Evolutionary conservation across 495 filamentous ascomycete genomes (phyloP), one percentile per base, ranked within the genome.

Genomic region (Neurospora terricola): DNA sequence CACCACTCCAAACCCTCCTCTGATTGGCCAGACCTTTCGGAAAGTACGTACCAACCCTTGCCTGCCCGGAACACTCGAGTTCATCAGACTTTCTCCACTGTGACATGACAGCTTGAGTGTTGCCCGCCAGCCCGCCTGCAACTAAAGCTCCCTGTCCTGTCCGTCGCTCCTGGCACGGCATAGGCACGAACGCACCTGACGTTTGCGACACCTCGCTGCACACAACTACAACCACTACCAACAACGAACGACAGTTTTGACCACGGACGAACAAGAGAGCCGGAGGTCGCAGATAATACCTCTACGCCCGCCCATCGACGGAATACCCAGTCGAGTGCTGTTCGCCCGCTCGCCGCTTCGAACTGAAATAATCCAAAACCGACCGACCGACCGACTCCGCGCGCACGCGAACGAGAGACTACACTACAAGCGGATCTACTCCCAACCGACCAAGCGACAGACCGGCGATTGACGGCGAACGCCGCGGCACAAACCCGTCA

Each of bases 401-500:
- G 42, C 42, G 42, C n/a, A 4, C 42, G 42, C 18, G 3, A 21
- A 45, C 18, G 42, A 45, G 18, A 45, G 18, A 45, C 42, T 34
- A 34, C 34, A 34, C 34, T 34, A 34, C 34, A 34, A 34, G 34
- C 34, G 34, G 34, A 34, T 34, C 34, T 34, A 54, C 40, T 42
- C 23, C 12, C n/a, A 70, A 14, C 21, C 43, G 36, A 27, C 72
- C 43, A 10, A 68, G 16, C 71, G 9, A 12, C 34, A 14, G 38
- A 45, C 23, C 48, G 39, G 40, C 10, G 8, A 40, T 34, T 34
- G 34, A 34, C 34, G 34, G 34, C 34, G 34, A 34, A 34, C 30
- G 18, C 11, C 42, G 38, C 36, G 2, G 18, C 71, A 37, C 40
- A 27, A 38, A n/a, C 18, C 38, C 70, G 71, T 69, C 77, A 88